Conservation (phyloP, 495 filamentous ascomycete species). For the Bathelium albidoporum region DNA sequence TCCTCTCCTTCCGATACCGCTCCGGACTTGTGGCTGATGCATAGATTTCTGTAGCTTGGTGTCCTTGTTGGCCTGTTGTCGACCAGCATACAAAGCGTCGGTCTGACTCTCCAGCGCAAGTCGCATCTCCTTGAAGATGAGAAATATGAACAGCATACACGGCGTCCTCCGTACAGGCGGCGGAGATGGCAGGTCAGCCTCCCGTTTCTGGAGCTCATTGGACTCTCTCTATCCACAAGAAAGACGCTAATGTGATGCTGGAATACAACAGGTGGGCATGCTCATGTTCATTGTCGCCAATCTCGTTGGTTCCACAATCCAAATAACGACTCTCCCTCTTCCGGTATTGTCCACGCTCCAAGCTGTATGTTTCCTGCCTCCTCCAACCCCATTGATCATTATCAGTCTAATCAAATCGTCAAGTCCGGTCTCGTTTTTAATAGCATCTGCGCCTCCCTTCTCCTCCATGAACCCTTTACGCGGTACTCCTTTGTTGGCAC, state of each 20-base stretch:
- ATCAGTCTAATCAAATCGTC: conserved; percentile 14
- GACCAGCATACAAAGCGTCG: conserved; percentile 86
- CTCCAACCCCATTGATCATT: conserved; percentile 1
- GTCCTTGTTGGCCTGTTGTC: conserved; percentile 87
- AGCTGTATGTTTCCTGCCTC: conserved; percentile 43
- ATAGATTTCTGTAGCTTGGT: conserved; percentile 41
- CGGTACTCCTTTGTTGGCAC: conserved; percentile 83
- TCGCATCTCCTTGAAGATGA: conserved; percentile 97
- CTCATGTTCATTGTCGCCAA: conserved; percentile 93
- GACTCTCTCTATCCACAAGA: conserved; percentile 1
- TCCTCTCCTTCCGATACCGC: neutral
- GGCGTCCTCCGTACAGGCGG: conserved; percentile 79
- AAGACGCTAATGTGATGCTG: neutral
- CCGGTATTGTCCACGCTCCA: conserved; percentile 93
- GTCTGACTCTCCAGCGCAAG: conserved; percentile 96
- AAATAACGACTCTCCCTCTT: conserved; percentile 91
- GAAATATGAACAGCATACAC: conserved; percentile 65
- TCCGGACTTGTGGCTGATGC: neutral
- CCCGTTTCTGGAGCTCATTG: neutral
- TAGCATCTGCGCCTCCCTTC: conserved; percentile 88
- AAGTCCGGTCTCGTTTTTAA: conserved; percentile 93
- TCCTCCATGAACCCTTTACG: conserved; percentile 91
- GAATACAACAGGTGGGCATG: conserved; percentile 62
- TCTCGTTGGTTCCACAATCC: conserved; percentile 86
- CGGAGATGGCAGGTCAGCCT: conserved; percentile 75